A percentile compares a stretch with the other conserved stretches of the same genome.
Conservation (phyloP, 1,284 basidiomycete species). For the Leccinum cinnamomeum region DNA sequence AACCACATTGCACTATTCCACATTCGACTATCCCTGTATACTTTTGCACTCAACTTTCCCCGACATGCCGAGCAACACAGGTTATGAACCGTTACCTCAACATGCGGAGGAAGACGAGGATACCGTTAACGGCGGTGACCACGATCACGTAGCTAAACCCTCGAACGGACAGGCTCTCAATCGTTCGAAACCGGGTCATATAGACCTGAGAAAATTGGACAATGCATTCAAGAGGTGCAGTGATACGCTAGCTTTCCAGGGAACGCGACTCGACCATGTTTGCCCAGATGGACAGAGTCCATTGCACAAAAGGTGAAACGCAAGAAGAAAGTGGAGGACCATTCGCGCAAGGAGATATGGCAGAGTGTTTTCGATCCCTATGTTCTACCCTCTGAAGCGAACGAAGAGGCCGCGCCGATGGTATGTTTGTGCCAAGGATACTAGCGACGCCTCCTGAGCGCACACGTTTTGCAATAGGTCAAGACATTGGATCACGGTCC, state of each 20-base stretch:
- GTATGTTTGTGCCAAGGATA: conserved; percentile 20
- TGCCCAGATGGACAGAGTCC: conserved; percentile 74
- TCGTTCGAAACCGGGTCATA: conserved; percentile 57
- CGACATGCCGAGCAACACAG: conserved; percentile 50
- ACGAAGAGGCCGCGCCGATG: conserved; percentile 17
- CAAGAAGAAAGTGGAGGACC: conserved; percentile 72
- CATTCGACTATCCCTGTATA: conserved; percentile 5
- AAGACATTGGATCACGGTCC: conserved; percentile 78
- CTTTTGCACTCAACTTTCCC: conserved; percentile 4
- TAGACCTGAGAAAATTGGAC: conserved; percentile 76
- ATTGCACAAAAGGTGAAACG: conserved; percentile 81
- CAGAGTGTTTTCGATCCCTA: conserved; percentile 75
- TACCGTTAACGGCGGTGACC: conserved; percentile 43
- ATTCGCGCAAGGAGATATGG: conserved; percentile 69
- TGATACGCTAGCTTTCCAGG: neutral
- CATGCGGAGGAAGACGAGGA: conserved; percentile 57
- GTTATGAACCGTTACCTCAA: conserved; percentile 69
- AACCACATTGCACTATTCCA: conserved; percentile 17
- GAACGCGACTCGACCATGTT: conserved; percentile 6
- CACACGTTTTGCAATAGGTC: conserved; percentile 37
- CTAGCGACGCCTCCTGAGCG: conserved; percentile 4
- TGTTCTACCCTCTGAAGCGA: conserved; percentile 25
- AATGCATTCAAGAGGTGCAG: conserved; percentile 76
- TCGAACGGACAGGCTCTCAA: conserved; percentile 42
- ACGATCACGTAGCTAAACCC: conserved; percentile 34